A percentile compares a stretch with the other conserved stretches of the same genome.
Evolutionary conservation across 306 rosid species (phyloP).

Genomic region (Mimosa bimucronata): DNA sequence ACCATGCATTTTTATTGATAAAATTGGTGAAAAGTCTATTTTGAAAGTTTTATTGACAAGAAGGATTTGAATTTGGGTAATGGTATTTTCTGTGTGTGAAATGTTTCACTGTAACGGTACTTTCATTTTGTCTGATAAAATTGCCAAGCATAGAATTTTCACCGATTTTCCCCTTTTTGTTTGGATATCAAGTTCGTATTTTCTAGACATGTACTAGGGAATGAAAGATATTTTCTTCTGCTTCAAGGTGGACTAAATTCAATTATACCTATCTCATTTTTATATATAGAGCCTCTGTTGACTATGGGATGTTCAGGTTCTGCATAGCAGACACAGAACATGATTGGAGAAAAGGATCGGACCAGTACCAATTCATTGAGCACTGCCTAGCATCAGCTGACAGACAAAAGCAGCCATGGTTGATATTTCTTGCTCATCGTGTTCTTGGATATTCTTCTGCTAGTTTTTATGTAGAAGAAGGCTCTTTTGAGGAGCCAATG

Average conservation of each 20-base stretch:
- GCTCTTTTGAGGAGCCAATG: constrained; percentile 97
- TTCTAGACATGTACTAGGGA: constrained; percentile 5
- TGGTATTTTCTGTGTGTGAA: too few species aligned
- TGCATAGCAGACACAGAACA: constrained; percentile 94
- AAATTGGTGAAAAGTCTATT: too few species aligned
- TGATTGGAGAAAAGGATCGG: constrained; percentile 93
- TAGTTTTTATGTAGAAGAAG: constrained; percentile 73
- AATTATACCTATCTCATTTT: constrained; percentile 9
- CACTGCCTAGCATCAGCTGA: constrained; percentile 85
- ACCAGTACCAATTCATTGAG: constrained; percentile 83
- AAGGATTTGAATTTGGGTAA: too few species aligned
- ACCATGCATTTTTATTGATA: not conserved
- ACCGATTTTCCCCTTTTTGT: not conserved
- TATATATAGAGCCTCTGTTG: constrained; percentile 25
- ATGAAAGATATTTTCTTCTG: not conserved
- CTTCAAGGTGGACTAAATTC: constrained; percentile 16
- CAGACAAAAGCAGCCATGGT: constrained; percentile 96
- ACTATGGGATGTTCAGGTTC: constrained; percentile 94
- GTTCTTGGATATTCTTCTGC: constrained; percentile 91
- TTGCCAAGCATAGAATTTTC: too few species aligned
- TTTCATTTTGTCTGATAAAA: too few species aligned
- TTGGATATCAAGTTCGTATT: constrained; percentile 32
- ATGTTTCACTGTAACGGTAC: too few species aligned
- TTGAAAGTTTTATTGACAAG: too few species aligned
- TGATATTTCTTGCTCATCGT: constrained; percentile 90